phyloP scores from a whole-genome alignment of 73 alveolate genomes.

The Uronychia setigera region DNA sequence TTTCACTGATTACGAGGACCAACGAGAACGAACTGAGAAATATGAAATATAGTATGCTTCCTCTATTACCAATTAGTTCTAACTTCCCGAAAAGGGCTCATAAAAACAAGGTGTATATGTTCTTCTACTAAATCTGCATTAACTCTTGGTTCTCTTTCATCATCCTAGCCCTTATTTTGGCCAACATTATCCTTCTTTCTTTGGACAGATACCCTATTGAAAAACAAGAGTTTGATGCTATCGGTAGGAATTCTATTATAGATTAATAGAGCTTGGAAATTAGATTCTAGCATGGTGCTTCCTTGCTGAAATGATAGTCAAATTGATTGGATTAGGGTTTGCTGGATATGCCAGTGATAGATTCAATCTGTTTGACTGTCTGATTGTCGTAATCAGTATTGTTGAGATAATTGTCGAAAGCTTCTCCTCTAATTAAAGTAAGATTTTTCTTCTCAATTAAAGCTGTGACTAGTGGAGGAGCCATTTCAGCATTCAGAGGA shows the following conservation, averaged over 20 bases:
- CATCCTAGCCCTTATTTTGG: too few relatives aligned
- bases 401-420: slow-evolving; percentile 13
- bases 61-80: too few relatives aligned
- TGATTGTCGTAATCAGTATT: slow-evolving; percentile 30
- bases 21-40: too few relatives aligned
- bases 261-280: slow-evolving; percentile 11
- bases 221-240: neutral
- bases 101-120: too few relatives aligned
- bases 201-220: slow-evolving; percentile 32
- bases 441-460: neutral
- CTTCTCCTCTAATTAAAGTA: too few relatives aligned
- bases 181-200: slow-evolving; percentile 15
- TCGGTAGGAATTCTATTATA: too few relatives aligned
- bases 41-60: too few relatives aligned
- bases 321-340: slow-evolving; percentile 29
- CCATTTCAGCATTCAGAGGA: slow-evolving; percentile 42
- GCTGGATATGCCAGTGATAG: slow-evolving; percentile 13
- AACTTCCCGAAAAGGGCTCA: too few relatives aligned
- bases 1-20: too few relatives aligned
- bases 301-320: slow-evolving; percentile 14
- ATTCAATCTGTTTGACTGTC: slow-evolving; percentile 26
- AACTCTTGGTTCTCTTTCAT: too few relatives aligned
- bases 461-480: slow-evolving; percentile 12
- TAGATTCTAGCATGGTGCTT: slow-evolving; percentile 4
- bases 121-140: too few relatives aligned